These are phyloP conservation scores for Macrophomina phaseolina DNA, from an alignment of 2,329 filamentous ascomycete genomes.

Conservation along the genomic window DNA sequence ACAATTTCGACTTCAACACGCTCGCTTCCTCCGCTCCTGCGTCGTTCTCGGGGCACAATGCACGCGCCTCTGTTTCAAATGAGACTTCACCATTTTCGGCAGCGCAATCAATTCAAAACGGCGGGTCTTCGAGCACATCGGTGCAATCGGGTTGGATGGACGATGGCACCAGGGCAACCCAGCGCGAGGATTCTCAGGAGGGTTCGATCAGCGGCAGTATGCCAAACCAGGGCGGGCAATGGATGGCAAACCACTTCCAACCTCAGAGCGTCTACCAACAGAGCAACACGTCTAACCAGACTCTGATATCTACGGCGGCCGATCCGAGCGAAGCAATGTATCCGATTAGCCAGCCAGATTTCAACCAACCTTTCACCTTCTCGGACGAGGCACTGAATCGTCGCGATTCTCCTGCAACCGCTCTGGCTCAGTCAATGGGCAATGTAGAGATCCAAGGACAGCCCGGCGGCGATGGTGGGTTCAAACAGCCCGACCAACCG, in stretches of 20 bases:
- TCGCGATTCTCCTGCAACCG: conserved; percentile 47
- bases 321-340: conserved; percentile 38
- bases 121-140: conserved; percentile 42
- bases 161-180: conserved; percentile 34
- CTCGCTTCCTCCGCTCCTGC: conserved; percentile 35
- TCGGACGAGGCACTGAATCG: conserved; percentile 41
- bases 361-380: conserved; percentile 39
- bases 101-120: conserved; percentile 38
- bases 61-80: conserved; percentile 39
- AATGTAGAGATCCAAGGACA: conserved; percentile 45
- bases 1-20: conserved; percentile 36
- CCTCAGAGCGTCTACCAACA: conserved; percentile 44
- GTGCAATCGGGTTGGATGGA: conserved; percentile 46
- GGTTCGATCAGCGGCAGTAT: conserved; percentile 9
- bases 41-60: conserved; percentile 38
- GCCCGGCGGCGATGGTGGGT: conserved; percentile 36
- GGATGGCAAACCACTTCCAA: conserved; percentile 34
- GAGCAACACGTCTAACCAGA: conserved; percentile 43
- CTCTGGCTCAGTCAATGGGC: conserved; percentile 46
- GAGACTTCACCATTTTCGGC: conserved; percentile 45
- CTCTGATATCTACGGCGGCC: conserved; percentile 40
- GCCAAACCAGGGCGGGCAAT: conserved; percentile 13
- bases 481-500: conserved; percentile 46
- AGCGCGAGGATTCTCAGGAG: conserved; percentile 35
- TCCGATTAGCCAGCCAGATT: conserved; percentile 40